Evolutionary conservation across 2,329 filamentous ascomycete species (phyloP), one percentile per base, ranked within the genome.

Genomic region (Neonectria punicea): DNA sequence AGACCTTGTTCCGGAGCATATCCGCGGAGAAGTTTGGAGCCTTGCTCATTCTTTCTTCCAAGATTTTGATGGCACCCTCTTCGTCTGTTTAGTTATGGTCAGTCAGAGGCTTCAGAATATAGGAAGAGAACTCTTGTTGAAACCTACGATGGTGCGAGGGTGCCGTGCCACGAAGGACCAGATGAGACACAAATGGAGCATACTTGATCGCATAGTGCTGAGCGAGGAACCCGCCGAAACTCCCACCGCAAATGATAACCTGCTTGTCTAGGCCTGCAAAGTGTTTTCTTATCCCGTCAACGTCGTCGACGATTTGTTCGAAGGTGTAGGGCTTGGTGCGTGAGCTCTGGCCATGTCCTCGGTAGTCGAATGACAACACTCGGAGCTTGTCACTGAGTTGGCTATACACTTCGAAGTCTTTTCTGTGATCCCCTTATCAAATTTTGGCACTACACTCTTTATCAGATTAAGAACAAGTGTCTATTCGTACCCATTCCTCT

Each of bases 291-390:
- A 70, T 9, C 4, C 53, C 61, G 18, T 70, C 68, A 10, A 70
- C 65, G 3, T 70, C 68, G 4, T 70, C 68, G 9, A 70, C 68
- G 7, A 70, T 30, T 18, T 70, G 68, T 13, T 59, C 57, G 32
- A 70, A 70, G n/a, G 64, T 69, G 28, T 70, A 70, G 8, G 68
- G 68, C 16, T 69, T 68, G 10, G 66, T 69, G 1, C 61, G 66
- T 20, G 68, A 68, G 39, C 68, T 70, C 39, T 67, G 66, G 4
- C 68, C 68, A 20, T 70, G 68, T 5, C 68, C 68, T 3, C 68
- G 65, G 8, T 53, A 70, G 47, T 70, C 68, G 36, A 70, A 69
- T 9, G 68, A 70, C 25, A 70, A 39, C 7, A 70, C 61, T 5
- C 62, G 66, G 20, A 68, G 53, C 0, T 30, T 5, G 32, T 67